These are phyloP conservation scores for Trypanosomatidae sp. DNA, from an alignment of 208 protist genomes.

Conservation along the genomic window DNA sequence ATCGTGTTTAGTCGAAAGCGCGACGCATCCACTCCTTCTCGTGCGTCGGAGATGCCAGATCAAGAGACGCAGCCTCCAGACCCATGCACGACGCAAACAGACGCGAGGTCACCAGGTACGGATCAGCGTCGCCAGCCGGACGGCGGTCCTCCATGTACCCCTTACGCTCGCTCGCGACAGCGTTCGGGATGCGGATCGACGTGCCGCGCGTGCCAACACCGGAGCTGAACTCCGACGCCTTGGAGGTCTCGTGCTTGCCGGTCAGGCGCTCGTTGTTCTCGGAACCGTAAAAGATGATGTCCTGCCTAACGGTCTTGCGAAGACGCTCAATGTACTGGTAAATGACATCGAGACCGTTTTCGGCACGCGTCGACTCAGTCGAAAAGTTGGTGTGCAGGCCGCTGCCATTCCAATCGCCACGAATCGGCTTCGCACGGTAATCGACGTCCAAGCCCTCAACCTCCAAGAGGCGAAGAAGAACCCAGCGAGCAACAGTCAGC, in stretches of 20 bases:
- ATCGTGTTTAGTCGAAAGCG: constrained; percentile 33
- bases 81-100: constrained; percentile 87
- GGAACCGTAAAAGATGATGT: constrained; percentile 85
- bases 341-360: constrained; percentile 79
- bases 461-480: constrained; percentile 88
- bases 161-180: constrained; percentile 81
- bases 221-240: constrained; percentile 55
- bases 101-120: constrained; percentile 95
- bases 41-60: constrained; percentile 52
- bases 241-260: constrained; percentile 88
- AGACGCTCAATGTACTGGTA: constrained; percentile 77
- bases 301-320: constrained; percentile 61
- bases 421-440: constrained; percentile 93
- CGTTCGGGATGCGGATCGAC: constrained; percentile 96
- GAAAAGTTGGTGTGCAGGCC: constrained; percentile 98
- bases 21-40: constrained; percentile 71
- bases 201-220: constrained; percentile 89
- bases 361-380: constrained; percentile 86
- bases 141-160: constrained; percentile 98
- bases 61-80: constrained; percentile 55
- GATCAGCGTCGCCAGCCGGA: constrained; percentile 96
- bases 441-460: constrained; percentile 69
- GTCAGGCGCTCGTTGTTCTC: constrained; percentile 89
- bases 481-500: constrained; percentile 91
- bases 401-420: constrained; percentile 98